Evolutionary conservation across 371 early-diverging fungal species (phyloP), one percentile per base, ranked within the genome.

Genomic region (Rhizopus stolonifer): DNA sequence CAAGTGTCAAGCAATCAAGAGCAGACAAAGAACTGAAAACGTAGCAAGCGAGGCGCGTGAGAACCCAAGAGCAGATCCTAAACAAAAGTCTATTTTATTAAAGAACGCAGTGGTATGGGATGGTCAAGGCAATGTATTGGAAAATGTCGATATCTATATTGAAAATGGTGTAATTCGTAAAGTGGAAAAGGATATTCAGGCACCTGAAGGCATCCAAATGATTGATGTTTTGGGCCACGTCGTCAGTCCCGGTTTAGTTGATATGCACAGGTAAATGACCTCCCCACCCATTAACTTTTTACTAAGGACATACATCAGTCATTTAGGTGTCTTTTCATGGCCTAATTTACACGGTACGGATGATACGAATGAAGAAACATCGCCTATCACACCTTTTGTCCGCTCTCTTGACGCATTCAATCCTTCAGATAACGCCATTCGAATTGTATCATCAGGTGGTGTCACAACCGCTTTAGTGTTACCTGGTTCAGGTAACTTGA

Each of bases 401-500:
- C 80, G 83, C 22, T 61, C 80, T 11, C 49, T 84, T 17, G 86
- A 84, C 34, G 80, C 76, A 3, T 78, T 81, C 55, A 78, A 83
- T 60, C 81, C 84, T 31, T 74, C 73, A 38, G 89, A 89, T 60
- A 61, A 58, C 18, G 86, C 82, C 2, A 77, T 89, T 45, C 72
- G 74, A 11, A 78, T 84, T 60, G 81, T 86, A 31, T 56, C 81
- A 18, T 81, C 86, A 14, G 91, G 91, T 52, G 91, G 91, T 44
- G 82, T 91, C 32, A 89, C 91, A 5, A 85, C 90, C 5, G 70
- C 82, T 13, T 65, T 91, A 14, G 80, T 88, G n/a, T 64, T 91
- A 8, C 91, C 91, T 11, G 91, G 91, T 4, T 83, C 83, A 23
- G 84, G 79, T n/a, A 87, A 86, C 62, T 49, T 88, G 40, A 86